A percentile compares a stretch with the other conserved stretches of the same genome.
Conservation (phyloP, 2,329 filamentous ascomycete species). For the Xylariaceae sp. region DNA sequence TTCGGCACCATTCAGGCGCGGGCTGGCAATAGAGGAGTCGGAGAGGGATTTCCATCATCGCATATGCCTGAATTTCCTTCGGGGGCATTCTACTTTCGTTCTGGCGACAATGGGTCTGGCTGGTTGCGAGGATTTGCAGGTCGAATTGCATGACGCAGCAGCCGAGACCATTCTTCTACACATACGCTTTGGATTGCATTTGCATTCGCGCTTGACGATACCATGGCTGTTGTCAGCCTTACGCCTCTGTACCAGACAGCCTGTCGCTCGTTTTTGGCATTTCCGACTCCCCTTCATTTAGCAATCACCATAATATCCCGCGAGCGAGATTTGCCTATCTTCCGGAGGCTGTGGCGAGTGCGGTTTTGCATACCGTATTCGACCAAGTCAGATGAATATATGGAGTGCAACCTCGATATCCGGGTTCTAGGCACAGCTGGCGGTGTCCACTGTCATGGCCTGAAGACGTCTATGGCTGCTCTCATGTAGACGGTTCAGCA, state of each 20-base stretch:
- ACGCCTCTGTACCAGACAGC: not conserved
- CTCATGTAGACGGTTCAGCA: no score
- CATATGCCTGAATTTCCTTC: not conserved
- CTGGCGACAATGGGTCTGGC: no score
- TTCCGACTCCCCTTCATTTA: slow-evolving; percentile 6
- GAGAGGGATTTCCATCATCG: slow-evolving; percentile 4
- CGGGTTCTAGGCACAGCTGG: no score
- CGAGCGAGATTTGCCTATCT: slow-evolving; percentile 1
- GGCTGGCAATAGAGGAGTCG: slow-evolving; percentile 15
- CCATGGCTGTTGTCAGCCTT: not conserved
- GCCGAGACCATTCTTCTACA: slow-evolving; percentile 5
- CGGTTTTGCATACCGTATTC: slow-evolving; percentile 15
- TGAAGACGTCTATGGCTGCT: no score
- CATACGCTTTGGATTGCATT: slow-evolving; percentile 8
- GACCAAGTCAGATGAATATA: not conserved
- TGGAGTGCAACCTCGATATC: no score
- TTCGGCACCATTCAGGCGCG: no score
- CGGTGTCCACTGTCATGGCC: no score
- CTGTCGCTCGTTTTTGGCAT: not conserved
- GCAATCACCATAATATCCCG: slow-evolving; percentile 2
- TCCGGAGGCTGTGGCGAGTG: slow-evolving; percentile 6
- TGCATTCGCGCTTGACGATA: slow-evolving; percentile 11
- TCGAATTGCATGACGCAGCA: no score
- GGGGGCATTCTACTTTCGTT: no score
- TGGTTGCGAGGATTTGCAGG: no score